phyloP scores from a whole-genome alignment of 495 filamentous ascomycete genomes.

The Penicillium alfredii region DNA sequence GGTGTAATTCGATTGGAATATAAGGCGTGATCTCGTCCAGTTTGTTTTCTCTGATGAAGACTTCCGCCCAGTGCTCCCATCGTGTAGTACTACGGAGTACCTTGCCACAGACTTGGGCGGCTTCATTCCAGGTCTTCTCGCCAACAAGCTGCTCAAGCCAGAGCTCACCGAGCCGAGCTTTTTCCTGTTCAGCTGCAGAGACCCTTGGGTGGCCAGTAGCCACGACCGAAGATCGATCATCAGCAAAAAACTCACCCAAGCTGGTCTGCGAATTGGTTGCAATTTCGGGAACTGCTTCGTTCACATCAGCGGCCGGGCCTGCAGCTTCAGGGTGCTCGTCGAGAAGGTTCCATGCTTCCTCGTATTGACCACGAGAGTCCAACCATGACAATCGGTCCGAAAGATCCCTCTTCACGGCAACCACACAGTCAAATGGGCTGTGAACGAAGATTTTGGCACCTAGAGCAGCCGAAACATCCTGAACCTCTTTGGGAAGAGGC shows the following conservation, averaged over 20 bases:
- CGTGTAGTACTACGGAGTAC: slow-evolving; percentile 70
- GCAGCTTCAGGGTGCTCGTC: slow-evolving; percentile 67
- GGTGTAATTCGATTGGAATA: slow-evolving; percentile 71
- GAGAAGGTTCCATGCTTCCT: slow-evolving; percentile 81
- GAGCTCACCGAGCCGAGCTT: slow-evolving; percentile 82
- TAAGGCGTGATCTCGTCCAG: slow-evolving; percentile 83
- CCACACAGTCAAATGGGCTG: slow-evolving; percentile 89
- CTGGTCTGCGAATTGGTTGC: slow-evolving; percentile 48
- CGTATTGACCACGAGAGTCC: slow-evolving; percentile 67
- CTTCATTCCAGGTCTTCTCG: slow-evolving; percentile 64
- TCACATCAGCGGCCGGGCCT: slow-evolving; percentile 22
- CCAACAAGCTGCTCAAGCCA: slow-evolving; percentile 84
- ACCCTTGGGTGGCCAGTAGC: slow-evolving; percentile 33
- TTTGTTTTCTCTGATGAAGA: slow-evolving; percentile 75
- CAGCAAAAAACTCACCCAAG: slow-evolving; percentile 71
- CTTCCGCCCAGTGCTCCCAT: slow-evolving; percentile 95
- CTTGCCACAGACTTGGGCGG: slow-evolving; percentile 70
- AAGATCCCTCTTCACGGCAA: slow-evolving; percentile 78
- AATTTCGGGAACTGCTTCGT: slow-evolving; percentile 53
- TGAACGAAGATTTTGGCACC: slow-evolving; percentile 93
- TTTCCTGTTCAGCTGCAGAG: slow-evolving; percentile 78
- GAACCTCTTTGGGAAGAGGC: slow-evolving; percentile 32
- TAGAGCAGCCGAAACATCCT: slow-evolving; percentile 46
- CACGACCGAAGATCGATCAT: slow-evolving; percentile 62
- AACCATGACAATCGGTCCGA: slow-evolving; percentile 82